Evolutionary conservation across 306 rosid genomes (phyloP), one percentile per base, ranked within the genome.

Genomic region (Argentina anserina): DNA sequence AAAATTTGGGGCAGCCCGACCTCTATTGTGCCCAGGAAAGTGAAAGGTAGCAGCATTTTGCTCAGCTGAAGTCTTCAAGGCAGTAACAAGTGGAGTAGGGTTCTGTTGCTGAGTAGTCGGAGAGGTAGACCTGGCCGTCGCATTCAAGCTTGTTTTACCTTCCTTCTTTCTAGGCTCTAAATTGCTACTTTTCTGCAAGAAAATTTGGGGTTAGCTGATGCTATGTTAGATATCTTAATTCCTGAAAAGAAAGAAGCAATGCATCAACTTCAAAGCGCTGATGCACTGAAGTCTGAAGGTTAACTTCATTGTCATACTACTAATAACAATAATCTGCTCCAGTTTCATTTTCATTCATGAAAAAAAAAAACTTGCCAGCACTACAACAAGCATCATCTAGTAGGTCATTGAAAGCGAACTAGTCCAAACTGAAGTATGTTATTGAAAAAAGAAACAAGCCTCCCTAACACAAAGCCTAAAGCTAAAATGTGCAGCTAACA

Each of bases 21-120:
- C 98, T 85, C 98, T 83, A 75, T 89, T 93, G 79, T 90, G 98
- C 29, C 98, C 97, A 36, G 97, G 98, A 76, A 93, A 93, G 87
- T 93, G 97, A 83, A 90, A 93, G 75, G 83, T 78, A 42, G 89
- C 93, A 13, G 77, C 81, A 28, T 81, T 78, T 76, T 87, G 83
- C 53, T 82, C 86, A 21, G 97, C 92, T 0, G 96, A 84, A 65
- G 81, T 81, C 80, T 89, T 83, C 87, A 93, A 75, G 59, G 98
- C 97, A 52, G 78, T 61, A 43, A 90, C 85, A 9, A 93, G 75
- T 45, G 93, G 98, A 83, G 92, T 85, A 23, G 71, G 69, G 46
- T 53, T 68, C 65, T 72, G 56, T 26, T 73, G 83, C 81, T 26
- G 41, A 50, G 80, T 49, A 45, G 50, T 56, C 12, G 60, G 71